A percentile compares a stretch with the other conserved stretches of the same genome.
phyloP scores from a whole-genome alignment of 305 asterid genomes.

The Fraxinus dipetala region DNA sequence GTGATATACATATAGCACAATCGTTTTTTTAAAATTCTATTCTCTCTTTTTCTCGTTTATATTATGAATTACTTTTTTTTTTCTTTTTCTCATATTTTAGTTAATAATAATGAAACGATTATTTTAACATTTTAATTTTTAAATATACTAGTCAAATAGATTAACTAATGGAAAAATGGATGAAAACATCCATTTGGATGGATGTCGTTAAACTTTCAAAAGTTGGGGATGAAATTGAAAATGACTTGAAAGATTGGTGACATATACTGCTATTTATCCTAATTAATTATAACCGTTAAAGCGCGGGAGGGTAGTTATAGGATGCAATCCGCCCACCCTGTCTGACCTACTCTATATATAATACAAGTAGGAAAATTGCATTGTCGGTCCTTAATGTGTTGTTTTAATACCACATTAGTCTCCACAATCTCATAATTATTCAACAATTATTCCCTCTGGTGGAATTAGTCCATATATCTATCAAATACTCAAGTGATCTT shows the following conservation, averaged over 20 bases:
- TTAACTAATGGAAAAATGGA: not conserved
- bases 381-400: not conserved
- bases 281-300: not conserved
- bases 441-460: not conserved
- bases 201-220: not conserved
- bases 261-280: not conserved
- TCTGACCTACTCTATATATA: not conserved
- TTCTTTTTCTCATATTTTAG: not conserved
- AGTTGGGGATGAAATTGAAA: not conserved
- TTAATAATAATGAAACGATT: not conserved
- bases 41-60: no score
- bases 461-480: not conserved
- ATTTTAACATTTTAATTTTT: no score
- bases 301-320: constrained; percentile 16
- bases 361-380: not conserved
- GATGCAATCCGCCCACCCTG: not conserved
- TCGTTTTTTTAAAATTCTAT: not conserved
- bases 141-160: not conserved
- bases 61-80: not conserved
- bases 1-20: no score
- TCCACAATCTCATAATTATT: not conserved
- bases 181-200: not conserved
- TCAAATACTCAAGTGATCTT: not conserved
- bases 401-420: not conserved
- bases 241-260: not conserved